Conservation (phyloP, 2,329 filamentous ascomycete species). For the Tetracladium maxilliforme region DNA sequence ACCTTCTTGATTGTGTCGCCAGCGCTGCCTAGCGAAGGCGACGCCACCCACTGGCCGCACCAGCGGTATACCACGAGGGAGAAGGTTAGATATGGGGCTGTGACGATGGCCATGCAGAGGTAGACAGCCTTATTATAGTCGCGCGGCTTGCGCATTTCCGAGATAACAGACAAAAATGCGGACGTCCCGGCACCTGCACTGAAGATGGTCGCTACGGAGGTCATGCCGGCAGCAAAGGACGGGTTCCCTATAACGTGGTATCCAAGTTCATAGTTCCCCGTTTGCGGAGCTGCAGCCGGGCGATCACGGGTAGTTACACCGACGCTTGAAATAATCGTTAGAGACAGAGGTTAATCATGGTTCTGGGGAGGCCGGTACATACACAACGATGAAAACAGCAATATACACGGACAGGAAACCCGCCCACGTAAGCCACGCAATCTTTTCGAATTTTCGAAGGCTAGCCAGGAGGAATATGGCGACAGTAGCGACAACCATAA, state of each 20-base stretch:
- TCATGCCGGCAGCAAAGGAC: conserved; percentile 42
- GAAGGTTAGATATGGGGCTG: conserved; percentile 40
- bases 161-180: conserved; percentile 49
- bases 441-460: conserved; percentile 42
- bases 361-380: too few relatives aligned
- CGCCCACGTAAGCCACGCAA: conserved; percentile 46
- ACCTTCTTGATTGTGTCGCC: conserved; percentile 45
- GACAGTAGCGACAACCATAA: conserved; percentile 33
- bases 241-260: conserved; percentile 40
- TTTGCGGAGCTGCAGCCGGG: conserved; percentile 43
- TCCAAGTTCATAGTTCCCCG: conserved; percentile 42
- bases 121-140: conserved; percentile 47
- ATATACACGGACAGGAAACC: conserved; percentile 43
- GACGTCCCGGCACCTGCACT: conserved; percentile 41
- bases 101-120: conserved; percentile 44
- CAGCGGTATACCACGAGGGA: conserved; percentile 44
- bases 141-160: conserved; percentile 44
- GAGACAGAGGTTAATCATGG: too few relatives aligned
- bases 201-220: conserved; percentile 42
- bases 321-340: conserved; percentile 35
- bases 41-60: conserved; percentile 47
- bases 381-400: too few relatives aligned
- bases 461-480: conserved; percentile 32
- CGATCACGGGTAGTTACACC: conserved; percentile 40
- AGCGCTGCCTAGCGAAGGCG: conserved; percentile 44